Base-by-base conservation (phyloP, 1,139 yeast species). In the Debaryomycetaceae sp. region DNA sequence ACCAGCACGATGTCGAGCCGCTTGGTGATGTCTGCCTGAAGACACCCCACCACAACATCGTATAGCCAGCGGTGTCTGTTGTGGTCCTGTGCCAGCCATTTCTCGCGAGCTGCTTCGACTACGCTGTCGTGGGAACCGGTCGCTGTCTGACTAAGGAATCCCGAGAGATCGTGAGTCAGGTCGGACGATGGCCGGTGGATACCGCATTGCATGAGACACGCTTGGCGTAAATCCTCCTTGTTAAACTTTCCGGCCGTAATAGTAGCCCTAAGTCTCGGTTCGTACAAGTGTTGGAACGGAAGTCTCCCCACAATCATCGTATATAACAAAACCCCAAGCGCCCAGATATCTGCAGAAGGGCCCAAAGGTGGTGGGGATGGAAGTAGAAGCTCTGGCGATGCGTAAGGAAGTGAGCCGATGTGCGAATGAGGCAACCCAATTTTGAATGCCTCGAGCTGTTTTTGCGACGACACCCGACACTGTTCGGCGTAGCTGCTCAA, bases 371-470 rank as follows among this genome's bases (percentile, higher is more conserved):
- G 84, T 1, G 87, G 87, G 24, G 76, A 71, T 1, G 87, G 83
- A 36, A 74, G 69, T 42, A 90, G 68, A 33, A 89, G 70, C 58
- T 91, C 97, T 0, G 98, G 98, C 0, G 96, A 79, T 0, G 97
- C 96, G 60, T 89, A 91, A 0, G 97, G 97, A 36, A 91, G 70
- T 1, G 96, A 89, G 0, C 98, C 98, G 46, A 89, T 87, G 54
- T 82, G 86, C 24, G 80, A 69, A 57, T 81, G 86, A 0, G 87
- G 87, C 34, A 79, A 61, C 39, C 68, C 72, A 11, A 27, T 11
- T 4, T 27, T 27, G 31, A 27, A 27, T 2, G 76, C 62, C 44
- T 70, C 76, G 27, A 66, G 57, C 1, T 59, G 62, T 20, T 45
- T 36, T 17, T 42, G 17, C 8, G 37, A 31, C 14, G 37, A 24